Percentiles rank a stretch among this genome's conserved stretches.
Conservation (phyloP, 768 basidiomycete genomes). For the Astraeus odoratus region DNA sequence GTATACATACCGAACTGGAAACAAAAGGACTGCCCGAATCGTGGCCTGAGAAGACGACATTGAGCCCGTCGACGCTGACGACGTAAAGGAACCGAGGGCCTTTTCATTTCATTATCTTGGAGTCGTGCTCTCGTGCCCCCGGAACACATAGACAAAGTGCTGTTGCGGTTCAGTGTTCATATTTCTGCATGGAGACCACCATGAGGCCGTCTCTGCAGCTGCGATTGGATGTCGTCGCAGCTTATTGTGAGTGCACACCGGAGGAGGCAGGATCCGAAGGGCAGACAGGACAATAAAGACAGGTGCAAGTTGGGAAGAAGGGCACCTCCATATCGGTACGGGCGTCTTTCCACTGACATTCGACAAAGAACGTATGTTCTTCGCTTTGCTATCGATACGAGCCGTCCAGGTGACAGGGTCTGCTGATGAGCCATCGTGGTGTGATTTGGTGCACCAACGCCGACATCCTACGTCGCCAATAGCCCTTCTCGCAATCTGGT, state of each 20-base stretch:
- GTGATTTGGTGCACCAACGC: neutral
- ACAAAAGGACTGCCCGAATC: slow-evolving; percentile 18
- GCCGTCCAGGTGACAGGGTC: too few relatives aligned
- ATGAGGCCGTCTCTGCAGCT: neutral
- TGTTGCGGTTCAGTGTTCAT: neutral
- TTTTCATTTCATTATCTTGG: neutral
- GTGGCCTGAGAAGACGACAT: neutral
- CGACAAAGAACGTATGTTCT: too few relatives aligned
- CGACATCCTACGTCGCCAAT: too few relatives aligned
- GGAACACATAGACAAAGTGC: neutral
- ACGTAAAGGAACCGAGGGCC: neutral
- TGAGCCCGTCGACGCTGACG: neutral
- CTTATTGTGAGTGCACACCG: neutral
- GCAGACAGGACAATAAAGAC: slow-evolving; percentile 7
- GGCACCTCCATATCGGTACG: slow-evolving; percentile 2
- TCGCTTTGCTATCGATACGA: too few relatives aligned
- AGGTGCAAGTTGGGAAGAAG: slow-evolving; percentile 5
- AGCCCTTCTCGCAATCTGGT: too few relatives aligned
- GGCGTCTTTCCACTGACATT: neutral
- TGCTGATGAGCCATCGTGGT: neutral
- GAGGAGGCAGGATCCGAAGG: neutral
- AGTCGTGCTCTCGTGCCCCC: neutral
- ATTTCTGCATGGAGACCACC: neutral
- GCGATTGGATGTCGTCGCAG: neutral
- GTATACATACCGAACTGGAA: slow-evolving; percentile 9